Evolutionary conservation across 2,329 filamentous ascomycete genomes (phyloP).

Genomic region (Alternaria angustiovoidea): DNA sequence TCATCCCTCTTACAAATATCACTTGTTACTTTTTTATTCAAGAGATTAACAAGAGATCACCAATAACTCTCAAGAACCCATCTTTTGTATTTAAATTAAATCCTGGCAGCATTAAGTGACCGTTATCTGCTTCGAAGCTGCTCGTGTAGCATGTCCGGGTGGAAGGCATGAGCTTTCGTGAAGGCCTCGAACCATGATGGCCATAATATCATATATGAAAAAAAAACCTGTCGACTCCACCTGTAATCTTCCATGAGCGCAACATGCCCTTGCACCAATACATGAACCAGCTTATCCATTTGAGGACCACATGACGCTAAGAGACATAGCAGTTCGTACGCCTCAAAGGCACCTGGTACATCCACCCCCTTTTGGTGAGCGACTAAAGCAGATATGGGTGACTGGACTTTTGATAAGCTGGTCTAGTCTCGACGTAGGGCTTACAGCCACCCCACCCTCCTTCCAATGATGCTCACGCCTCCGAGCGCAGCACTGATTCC

Average conservation of each 20-base stretch:
- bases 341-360: neutral
- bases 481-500: slow-evolving; percentile 51
- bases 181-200: neutral
- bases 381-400: neutral
- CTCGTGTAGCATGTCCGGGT: neutral
- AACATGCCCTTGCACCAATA: neutral
- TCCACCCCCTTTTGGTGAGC: neutral
- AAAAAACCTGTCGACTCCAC: neutral
- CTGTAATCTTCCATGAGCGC: neutral
- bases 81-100: too few species aligned
- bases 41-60: too few species aligned
- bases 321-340: neutral
- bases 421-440: neutral
- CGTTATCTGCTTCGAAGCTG: too few species aligned
- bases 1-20: neutral
- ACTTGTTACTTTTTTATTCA: too few species aligned
- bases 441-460: slow-evolving; percentile 15
- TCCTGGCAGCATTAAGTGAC: too few species aligned
- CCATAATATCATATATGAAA: neutral
- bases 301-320: neutral
- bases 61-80: too few species aligned
- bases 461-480: slow-evolving; percentile 34
- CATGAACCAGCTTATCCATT: neutral
- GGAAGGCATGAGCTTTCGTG: neutral
- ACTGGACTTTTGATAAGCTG: neutral